phyloP scores from a whole-genome alignment of 164 flowering plant genomes.

The Paratinospora sagittata region DNA sequence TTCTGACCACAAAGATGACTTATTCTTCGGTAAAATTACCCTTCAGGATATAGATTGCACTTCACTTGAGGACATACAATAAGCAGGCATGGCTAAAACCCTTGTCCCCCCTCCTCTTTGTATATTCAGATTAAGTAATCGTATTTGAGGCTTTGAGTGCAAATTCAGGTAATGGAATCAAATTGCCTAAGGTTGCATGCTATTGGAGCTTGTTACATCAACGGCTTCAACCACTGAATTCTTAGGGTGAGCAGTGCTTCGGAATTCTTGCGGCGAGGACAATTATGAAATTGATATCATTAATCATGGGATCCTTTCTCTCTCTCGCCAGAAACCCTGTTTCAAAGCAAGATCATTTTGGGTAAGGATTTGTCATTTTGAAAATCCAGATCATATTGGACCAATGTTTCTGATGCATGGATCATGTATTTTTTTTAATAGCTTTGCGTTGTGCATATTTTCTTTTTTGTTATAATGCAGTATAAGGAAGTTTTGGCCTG shows the following conservation, averaged over 20 bases:
- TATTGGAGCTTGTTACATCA: neutral
- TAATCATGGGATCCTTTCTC: neutral
- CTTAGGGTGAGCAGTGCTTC: neutral
- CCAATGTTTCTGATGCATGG: neutral
- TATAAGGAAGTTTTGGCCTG: neutral
- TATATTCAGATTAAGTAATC: neutral
- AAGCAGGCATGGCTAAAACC: neutral
- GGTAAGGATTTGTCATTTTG: neutral
- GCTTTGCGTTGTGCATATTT: neutral
- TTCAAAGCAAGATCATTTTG: neutral
- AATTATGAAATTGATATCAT: neutral
- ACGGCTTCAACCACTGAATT: neutral
- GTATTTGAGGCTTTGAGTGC: neutral
- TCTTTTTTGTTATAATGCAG: neutral
- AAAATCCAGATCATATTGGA: neutral
- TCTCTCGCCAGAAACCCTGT: neutral
- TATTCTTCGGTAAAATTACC: slow-evolving; percentile 58
- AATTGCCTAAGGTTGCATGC: neutral
- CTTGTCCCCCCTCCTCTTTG: neutral
- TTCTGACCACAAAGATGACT: slow-evolving; percentile 50
- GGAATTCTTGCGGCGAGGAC: neutral
- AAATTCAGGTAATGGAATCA: neutral
- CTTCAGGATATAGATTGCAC: slow-evolving; percentile 80
- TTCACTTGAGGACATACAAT: slow-evolving; percentile 41
- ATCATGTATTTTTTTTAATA: neutral